Conservation (phyloP, 192 early-diverging fungal genomes). For the Coemansia sp. region DNA sequence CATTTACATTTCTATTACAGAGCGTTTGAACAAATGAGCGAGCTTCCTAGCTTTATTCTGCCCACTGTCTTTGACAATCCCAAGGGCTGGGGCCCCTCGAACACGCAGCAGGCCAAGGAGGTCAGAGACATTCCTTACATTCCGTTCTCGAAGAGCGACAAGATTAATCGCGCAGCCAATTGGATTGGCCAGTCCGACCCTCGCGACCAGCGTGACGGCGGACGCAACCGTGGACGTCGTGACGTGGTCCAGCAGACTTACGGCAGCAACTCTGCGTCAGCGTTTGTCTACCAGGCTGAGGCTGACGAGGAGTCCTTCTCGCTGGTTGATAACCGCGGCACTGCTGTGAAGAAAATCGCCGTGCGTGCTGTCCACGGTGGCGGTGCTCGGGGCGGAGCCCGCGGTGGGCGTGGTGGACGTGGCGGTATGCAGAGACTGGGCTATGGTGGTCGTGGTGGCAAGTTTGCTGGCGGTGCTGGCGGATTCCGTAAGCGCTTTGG, state of each 20-base stretch:
- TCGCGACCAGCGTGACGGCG: conserved; percentile 56
- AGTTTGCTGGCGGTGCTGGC: conserved; percentile 43
- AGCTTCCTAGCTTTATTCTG: conserved; percentile 68
- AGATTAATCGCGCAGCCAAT: conserved; percentile 92
- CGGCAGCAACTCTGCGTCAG: conserved; percentile 78
- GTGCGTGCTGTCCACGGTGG: conserved; percentile 30
- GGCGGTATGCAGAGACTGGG: conserved; percentile 45
- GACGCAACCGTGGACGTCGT: conserved; percentile 53
- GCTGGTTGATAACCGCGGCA: conserved; percentile 62
- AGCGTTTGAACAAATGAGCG: conserved; percentile 34
- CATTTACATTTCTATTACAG: background rate
- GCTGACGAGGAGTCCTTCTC: conserved; percentile 97
- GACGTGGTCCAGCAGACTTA: conserved; percentile 70
- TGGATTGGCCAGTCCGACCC: conserved; percentile 79
- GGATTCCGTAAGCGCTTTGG: conserved; percentile 47
- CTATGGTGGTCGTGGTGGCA: conserved; percentile 52
- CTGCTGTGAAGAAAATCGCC: conserved; percentile 30
- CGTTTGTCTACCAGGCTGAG: conserved; percentile 86
- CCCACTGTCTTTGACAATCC: conserved; percentile 81
- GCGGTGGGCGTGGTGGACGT: conserved; percentile 42
- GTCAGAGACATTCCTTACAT: conserved; percentile 89
- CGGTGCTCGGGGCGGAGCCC: conserved; percentile 29
- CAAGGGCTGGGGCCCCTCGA: conserved; percentile 85
- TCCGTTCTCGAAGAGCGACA: conserved; percentile 94
- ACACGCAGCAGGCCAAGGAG: conserved; percentile 62